Conservation (phyloP, 345 rosid genomes). For the Lepidium africanum region DNA sequence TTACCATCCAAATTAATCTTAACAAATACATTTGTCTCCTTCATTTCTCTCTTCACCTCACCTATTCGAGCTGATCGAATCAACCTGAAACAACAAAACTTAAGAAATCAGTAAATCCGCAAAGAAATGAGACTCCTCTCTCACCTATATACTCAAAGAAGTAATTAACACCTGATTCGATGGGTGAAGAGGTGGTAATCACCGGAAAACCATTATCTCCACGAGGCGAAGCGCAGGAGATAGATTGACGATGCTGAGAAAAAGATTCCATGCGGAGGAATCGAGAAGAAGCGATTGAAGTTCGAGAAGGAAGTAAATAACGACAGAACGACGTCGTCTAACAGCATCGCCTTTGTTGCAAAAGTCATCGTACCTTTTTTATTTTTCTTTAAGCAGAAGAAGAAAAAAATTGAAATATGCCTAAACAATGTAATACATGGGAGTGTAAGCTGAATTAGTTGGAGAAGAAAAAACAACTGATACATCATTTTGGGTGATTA, state of each 20-base stretch:
- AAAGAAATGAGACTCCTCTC: background rate
- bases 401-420: no score
- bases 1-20: constrained; percentile 76
- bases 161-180: background rate
- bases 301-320: background rate
- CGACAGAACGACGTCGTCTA: no score
- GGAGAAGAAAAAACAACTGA: no score
- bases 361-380: no score
- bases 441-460: no score
- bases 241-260: background rate
- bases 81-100: background rate
- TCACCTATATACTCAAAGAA: background rate
- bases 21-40: constrained; percentile 77
- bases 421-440: no score
- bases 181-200: background rate
- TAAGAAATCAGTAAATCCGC: background rate
- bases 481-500: no score
- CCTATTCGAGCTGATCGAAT: constrained; percentile 43
- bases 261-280: constrained; percentile 4
- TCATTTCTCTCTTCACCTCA: constrained; percentile 74
- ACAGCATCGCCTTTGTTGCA: no score
- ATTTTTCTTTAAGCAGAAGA: no score
- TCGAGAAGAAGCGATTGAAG: background rate
- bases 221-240: constrained; percentile 10
- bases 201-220: constrained; percentile 8